Conservation (phyloP, 2,329 filamentous ascomycete genomes). For the Aspergillus quadricinctus region DNA sequence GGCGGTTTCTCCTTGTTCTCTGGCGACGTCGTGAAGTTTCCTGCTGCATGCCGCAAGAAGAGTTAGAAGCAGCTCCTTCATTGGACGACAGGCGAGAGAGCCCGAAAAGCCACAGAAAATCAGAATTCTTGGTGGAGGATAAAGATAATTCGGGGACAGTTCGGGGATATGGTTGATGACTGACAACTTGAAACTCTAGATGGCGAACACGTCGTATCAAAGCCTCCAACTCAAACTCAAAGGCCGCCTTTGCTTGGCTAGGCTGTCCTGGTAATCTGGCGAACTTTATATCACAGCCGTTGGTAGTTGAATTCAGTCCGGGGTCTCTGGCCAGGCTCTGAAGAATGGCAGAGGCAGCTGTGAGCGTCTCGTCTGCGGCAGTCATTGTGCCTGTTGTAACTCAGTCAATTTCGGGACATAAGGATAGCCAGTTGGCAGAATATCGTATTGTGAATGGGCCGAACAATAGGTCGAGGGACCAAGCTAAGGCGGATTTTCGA, state of each 20-base stretch:
- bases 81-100: conserved; percentile 30
- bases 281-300: conserved; percentile 49
- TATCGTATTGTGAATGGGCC: conserved; percentile 2
- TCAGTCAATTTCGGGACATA: conserved; percentile 22
- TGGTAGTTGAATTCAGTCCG: conserved; percentile 37
- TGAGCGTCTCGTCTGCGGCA: conserved; percentile 45
- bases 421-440: not conserved
- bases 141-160: conserved; percentile 67
- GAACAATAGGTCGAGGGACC: conserved; percentile 1
- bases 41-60: conserved; percentile 32
- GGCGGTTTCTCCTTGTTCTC: conserved; percentile 33
- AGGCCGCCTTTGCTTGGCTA: conserved; percentile 67
- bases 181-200: conserved; percentile 72
- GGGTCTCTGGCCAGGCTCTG: conserved; percentile 43
- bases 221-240: conserved; percentile 79
- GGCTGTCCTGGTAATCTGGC: conserved; percentile 74
- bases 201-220: conserved; percentile 73
- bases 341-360: conserved; percentile 44
- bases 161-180: conserved; percentile 58
- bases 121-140: conserved; percentile 52
- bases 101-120: conserved; percentile 32
- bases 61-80: conserved; percentile 32
- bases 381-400: conserved; percentile 39
- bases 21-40: conserved; percentile 35
- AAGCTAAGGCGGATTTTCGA: not conserved